Evolutionary conservation across 148 eudicot species (phyloP).

Genomic region (Amaranthus hypochondriacus): DNA sequence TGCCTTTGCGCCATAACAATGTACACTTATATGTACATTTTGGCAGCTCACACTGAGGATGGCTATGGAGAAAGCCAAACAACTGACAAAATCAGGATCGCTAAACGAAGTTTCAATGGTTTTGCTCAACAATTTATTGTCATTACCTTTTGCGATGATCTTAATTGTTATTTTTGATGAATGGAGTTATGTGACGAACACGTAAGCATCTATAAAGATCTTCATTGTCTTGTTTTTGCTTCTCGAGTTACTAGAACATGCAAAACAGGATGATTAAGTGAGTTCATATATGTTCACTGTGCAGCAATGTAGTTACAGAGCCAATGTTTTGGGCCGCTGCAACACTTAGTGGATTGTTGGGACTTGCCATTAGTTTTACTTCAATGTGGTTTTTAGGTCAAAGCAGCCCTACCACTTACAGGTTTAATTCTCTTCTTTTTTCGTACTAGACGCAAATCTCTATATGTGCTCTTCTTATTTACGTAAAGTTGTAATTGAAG

Average conservation of each 20-base stretch:
- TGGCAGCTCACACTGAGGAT: constrained; percentile 67
- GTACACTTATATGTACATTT: not conserved
- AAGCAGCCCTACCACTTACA: constrained; percentile 84
- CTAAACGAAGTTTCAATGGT: constrained; percentile 91
- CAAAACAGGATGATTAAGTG: constrained; percentile 7
- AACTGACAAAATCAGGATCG: constrained; percentile 62
- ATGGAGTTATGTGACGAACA: constrained; percentile 58
- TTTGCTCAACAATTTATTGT: constrained; percentile 67
- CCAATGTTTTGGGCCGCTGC: constrained; percentile 86
- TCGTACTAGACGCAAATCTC: not conserved
- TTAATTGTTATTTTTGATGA: constrained; percentile 63
- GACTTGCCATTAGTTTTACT: constrained; percentile 89
- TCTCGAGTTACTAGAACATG: not conserved
- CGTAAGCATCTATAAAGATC: constrained; percentile 34
- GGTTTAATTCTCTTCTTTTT: constrained; percentile 34
- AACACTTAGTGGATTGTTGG: constrained; percentile 74
- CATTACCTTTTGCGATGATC: constrained; percentile 63
- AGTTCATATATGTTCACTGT: constrained; percentile 11
- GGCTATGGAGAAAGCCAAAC: constrained; percentile 86
- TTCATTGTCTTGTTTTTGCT: not conserved
- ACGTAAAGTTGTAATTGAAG: too few species aligned
- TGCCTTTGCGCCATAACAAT: not conserved
- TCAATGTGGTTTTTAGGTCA: constrained; percentile 89
- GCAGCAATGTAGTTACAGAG: constrained; percentile 49
- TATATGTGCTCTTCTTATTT: too few species aligned